Evolutionary conservation across 352 stramenopile genomes (phyloP), one percentile per base, ranked within the genome.

Genomic region (Phytophthora constricta): DNA sequence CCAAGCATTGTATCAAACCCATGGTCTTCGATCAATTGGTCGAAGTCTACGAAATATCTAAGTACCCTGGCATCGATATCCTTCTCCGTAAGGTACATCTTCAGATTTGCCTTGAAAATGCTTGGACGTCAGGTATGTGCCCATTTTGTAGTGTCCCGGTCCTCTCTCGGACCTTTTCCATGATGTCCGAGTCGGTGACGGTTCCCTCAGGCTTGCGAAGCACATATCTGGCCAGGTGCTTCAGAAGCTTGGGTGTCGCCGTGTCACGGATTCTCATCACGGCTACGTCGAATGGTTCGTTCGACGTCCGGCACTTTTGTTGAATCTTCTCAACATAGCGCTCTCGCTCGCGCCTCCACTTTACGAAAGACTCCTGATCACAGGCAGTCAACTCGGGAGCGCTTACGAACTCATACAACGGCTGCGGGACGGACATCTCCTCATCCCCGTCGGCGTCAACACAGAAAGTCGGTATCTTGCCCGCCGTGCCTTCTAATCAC

Each of bases 251-350:
- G 5, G 54, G 55, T 4, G 55, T 47, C 19, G 62, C 31, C 2
- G 61, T 56, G 49, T 63, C 42, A 27, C 65, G 54, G 1, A 70
- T 31, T 5, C 43, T 61, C n/a, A 58, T 59, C 27, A 63, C 62
- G n/a, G 57, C 58, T 5, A 42, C 39, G 14, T 63, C 60, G 42
- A 59, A 65, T 28, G 56, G 26, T 49, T 70, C 67, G 37, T 62
- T 54, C 28, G 26, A 62, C 22, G 49, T 53, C 5, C 27, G 39
- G 41, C 54, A 70, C 37, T 58, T 57, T 17, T 74, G 51, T 47
- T 51, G 42, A 48, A 66, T 65, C 23, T 70, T 65, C 25, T 54
- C 27, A 49, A 56, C 66, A 50, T 60, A 74, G 45, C 47, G 53
- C 34, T 64, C 42, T 48, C 60, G 50, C 3, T 55, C 52, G 13